Evolutionary conservation across 352 stramenopile genomes (phyloP), one percentile per base, ranked within the genome.

Genomic region (Blastocystis sp.): DNA sequence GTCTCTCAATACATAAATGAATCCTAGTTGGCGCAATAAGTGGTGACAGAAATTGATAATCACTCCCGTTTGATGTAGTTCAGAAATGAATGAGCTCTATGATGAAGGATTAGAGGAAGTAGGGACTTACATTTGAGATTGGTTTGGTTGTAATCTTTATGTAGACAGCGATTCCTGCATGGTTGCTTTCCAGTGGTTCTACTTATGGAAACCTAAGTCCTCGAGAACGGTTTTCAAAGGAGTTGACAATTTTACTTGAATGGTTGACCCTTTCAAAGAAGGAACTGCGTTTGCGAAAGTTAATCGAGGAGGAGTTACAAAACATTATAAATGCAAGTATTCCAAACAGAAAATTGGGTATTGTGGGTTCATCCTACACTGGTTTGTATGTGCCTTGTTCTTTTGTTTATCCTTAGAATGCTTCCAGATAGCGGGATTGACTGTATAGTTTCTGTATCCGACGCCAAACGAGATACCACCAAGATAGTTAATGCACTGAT

Each of bases 211-310:
- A 5, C 24, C 35, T 75, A 43, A 29, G 16, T 9, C 0, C 37
- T 9, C n/a, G 35, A 51, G 27, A 54, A 6, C 12, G 14, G 57
- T 52, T 27, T 16, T 56, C 12, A 24, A 54, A 51, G 57, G 65
- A 75, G 39, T n/a, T 75, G n/a, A 51, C 32, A 9, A 27, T 19
- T 24, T 54, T 75, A 21, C 39, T 39, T 27, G 37, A 75, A 37
- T 75, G 65, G 65, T 43, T 75, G 6, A 29, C 65, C 5, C 65
- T 75, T 16, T 75, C 65, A 43, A 75, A 75, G 32, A 37, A 51
- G 65, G 65, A 75, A 21, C 19, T 75, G 1, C 29, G n/a, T 21
- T 9, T 75, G 39, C 32, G 65, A 11, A 75, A 75, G 39, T 16
- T 3, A 54, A 75, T 75, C 32, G 39, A 52, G 32, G 65, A 75